A percentile compares a stretch with the other conserved stretches of the same genome.
These are phyloP conservation scores for Ceratobasidium sp. DNA, from an alignment of 1,284 basidiomycete genomes.

Conservation along the genomic window DNA sequence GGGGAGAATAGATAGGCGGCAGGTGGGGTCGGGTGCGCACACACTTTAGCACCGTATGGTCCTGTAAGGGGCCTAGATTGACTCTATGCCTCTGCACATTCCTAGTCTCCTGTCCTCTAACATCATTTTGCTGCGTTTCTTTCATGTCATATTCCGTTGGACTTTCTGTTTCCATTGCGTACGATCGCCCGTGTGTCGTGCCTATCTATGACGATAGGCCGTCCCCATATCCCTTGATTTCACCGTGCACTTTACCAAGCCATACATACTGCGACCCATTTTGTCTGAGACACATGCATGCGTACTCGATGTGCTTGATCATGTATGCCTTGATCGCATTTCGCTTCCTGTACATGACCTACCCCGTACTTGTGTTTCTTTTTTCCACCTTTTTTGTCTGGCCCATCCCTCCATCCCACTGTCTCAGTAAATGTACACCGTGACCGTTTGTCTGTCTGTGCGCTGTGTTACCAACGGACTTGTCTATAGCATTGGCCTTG, in stretches of 20 bases:
- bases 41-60: conserved; percentile 15
- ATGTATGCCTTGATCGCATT: conserved; percentile 44
- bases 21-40: neutral
- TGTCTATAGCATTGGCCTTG: conserved; percentile 29
- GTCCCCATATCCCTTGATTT: neutral
- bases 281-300: conserved; percentile 46
- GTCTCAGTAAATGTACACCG: conserved; percentile 46
- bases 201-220: conserved; percentile 2
- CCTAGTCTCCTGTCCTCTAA: conserved; percentile 7
- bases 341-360: conserved; percentile 38
- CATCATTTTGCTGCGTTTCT: conserved; percentile 43
- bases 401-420: conserved; percentile 37
- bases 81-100: conserved; percentile 29
- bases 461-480: conserved; percentile 44
- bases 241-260: conserved; percentile 28
- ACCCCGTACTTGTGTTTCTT: conserved; percentile 12
- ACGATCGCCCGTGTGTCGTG: conserved; percentile 32
- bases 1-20: conserved; percentile 38
- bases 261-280: conserved; percentile 30
- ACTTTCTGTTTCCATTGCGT: conserved; percentile 33
- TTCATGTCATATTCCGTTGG: conserved; percentile 40
- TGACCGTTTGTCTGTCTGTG: conserved; percentile 37
- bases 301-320: conserved; percentile 44
- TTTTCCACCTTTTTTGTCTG: neutral
- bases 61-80: conserved; percentile 40